phyloP scores from a whole-genome alignment of 2,329 filamentous ascomycete genomes.

The Pseudopithomyces chartarum region DNA sequence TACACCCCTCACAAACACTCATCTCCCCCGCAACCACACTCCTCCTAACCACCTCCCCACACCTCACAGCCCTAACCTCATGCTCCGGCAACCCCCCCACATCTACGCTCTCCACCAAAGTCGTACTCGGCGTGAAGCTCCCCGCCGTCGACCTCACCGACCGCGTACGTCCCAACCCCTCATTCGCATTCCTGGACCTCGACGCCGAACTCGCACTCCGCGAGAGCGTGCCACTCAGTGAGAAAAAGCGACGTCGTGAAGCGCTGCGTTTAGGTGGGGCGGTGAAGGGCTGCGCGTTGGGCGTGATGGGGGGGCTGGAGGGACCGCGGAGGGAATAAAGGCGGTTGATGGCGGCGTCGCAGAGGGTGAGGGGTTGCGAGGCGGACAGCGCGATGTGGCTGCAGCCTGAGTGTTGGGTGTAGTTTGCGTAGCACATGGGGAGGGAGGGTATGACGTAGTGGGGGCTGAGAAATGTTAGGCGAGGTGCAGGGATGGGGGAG shows the following conservation, averaged over 20 bases:
- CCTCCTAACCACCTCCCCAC: neutral
- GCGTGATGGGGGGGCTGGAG: neutral
- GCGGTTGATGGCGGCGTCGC: neutral
- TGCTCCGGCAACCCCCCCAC: neutral
- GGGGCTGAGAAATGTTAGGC: neutral
- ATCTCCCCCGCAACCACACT: constrained; percentile 1
- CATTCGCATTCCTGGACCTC: neutral
- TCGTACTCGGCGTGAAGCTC: constrained; percentile 3
- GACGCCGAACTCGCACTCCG: neutral
- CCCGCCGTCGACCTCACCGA: neutral
- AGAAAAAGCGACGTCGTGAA: neutral
- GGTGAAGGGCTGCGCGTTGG: neutral
- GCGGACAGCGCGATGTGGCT: neutral
- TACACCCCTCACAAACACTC: neutral
- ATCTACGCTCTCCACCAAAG: neutral
- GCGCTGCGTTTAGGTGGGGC: neutral
- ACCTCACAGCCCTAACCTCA: neutral
- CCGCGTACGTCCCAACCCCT: neutral
- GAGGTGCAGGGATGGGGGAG: constrained; percentile 3
- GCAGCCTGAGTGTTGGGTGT: constrained; percentile 6
- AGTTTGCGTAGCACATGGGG: constrained; percentile 6
- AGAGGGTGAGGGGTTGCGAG: constrained; percentile 1
- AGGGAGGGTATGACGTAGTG: constrained; percentile 1
- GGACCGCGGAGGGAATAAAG: constrained; percentile 2
- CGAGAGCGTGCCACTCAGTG: neutral